Evolutionary conservation across 2,329 filamentous ascomycete species (phyloP).

Genomic region (Tricladium varicosporioides): DNA sequence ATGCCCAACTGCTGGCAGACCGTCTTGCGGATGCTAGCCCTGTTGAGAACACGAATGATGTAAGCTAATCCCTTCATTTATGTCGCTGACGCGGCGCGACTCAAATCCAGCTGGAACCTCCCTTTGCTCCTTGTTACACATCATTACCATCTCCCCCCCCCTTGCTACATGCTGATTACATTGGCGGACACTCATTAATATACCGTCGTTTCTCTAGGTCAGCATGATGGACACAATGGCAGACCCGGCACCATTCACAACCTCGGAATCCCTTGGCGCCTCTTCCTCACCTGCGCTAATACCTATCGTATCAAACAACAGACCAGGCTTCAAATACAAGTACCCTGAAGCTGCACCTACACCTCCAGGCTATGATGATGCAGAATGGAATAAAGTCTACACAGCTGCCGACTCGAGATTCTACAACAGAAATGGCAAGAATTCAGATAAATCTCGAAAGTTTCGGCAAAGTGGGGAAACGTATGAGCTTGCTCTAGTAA

Average conservation of each 20-base stretch:
- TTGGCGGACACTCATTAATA: too few relatives aligned
- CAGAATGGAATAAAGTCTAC: slow-evolving; percentile 33
- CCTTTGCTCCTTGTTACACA: too few relatives aligned
- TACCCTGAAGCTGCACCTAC: slow-evolving; percentile 32
- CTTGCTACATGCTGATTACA: too few relatives aligned
- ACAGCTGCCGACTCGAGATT: slow-evolving; percentile 33
- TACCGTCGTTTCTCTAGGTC: too few relatives aligned
- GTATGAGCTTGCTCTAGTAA: slow-evolving; percentile 23
- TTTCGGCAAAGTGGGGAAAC: slow-evolving; percentile 27
- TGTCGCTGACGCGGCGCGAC: too few relatives aligned
- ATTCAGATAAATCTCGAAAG: slow-evolving; percentile 26
- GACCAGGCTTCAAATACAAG: slow-evolving; percentile 32
- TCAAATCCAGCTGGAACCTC: too few relatives aligned
- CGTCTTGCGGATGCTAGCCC: too few relatives aligned
- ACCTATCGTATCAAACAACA: slow-evolving; percentile 20
- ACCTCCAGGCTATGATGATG: slow-evolving; percentile 30
- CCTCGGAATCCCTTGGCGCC: not conserved
- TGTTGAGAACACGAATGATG: too few relatives aligned
- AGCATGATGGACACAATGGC: not conserved
- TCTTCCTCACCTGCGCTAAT: slow-evolving; percentile 2
- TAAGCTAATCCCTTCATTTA: too few relatives aligned
- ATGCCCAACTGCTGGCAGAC: too few relatives aligned
- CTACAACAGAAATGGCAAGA: slow-evolving; percentile 31
- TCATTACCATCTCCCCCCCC: too few relatives aligned
- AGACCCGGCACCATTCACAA: not conserved